These are phyloP conservation scores for Obba rivulosa DNA, from an alignment of 768 basidiomycete genomes.

Conservation along the genomic window DNA sequence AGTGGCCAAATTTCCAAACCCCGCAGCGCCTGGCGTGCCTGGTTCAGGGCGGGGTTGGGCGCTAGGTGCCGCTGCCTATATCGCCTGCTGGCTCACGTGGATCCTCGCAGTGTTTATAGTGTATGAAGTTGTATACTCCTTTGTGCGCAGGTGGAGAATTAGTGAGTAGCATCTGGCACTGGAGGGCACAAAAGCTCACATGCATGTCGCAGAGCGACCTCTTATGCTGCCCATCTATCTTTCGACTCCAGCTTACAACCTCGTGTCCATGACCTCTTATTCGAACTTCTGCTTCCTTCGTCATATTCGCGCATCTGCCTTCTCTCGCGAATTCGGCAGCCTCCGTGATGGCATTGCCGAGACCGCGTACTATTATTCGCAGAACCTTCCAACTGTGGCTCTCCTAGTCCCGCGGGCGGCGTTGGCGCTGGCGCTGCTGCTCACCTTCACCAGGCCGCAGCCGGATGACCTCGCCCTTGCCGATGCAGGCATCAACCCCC, in stretches of 20 bases:
- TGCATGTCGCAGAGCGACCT: constrained; percentile 59
- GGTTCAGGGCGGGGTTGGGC: constrained; percentile 78
- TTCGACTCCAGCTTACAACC: constrained; percentile 71
- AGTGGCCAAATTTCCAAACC: constrained; percentile 70
- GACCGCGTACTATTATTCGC: constrained; percentile 77
- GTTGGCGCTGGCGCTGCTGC: constrained; percentile 64
- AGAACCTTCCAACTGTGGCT: constrained; percentile 77
- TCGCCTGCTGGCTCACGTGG: constrained; percentile 76
- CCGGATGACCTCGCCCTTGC: constrained; percentile 41
- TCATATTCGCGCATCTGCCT: constrained; percentile 70
- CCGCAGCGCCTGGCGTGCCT: constrained; percentile 60
- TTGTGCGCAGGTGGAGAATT: constrained; percentile 69
- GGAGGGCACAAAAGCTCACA: neutral
- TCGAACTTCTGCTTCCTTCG: constrained; percentile 81
- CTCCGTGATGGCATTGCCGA: constrained; percentile 67
- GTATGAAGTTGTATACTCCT: constrained; percentile 76
- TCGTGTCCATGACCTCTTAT: constrained; percentile 74
- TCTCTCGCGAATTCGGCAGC: constrained; percentile 43
- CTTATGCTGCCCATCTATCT: constrained; percentile 79
- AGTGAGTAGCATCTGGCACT: constrained; percentile 45
- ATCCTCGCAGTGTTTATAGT: constrained; percentile 66
- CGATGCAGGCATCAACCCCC: constrained; percentile 40
- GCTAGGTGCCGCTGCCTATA: constrained; percentile 76
- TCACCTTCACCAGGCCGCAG: constrained; percentile 52
- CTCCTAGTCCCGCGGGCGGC: constrained; percentile 83